These are phyloP conservation scores for Nelumbo lutea DNA, from an alignment of 164 flowering plant species.

Conservation along the genomic window DNA sequence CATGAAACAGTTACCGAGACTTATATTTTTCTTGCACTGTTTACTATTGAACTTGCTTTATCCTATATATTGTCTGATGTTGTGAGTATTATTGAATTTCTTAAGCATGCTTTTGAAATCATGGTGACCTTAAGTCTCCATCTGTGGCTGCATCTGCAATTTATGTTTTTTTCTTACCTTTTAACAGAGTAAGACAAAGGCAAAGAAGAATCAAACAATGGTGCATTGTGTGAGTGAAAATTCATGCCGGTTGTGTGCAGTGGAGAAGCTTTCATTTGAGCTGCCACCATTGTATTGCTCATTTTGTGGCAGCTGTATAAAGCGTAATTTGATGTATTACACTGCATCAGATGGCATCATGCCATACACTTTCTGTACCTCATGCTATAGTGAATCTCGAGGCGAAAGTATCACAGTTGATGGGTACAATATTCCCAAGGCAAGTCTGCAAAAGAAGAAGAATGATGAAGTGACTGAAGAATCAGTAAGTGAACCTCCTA, in stretches of 20 bases:
- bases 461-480: slow-evolving; percentile 17
- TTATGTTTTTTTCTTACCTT: neutral
- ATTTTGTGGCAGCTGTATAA: slow-evolving; percentile 12
- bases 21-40: too few relatives aligned
- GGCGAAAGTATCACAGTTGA: slow-evolving; percentile 10
- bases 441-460: slow-evolving; percentile 13
- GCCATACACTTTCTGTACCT: slow-evolving; percentile 11
- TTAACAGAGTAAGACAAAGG: slow-evolving; percentile 12
- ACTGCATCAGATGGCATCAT: neutral
- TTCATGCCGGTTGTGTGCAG: slow-evolving; percentile 16
- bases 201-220: slow-evolving; percentile 11
- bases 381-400: slow-evolving; percentile 14
- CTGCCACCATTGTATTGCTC: slow-evolving; percentile 19
- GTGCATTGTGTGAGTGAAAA: slow-evolving; percentile 7
- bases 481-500: slow-evolving; percentile 5
- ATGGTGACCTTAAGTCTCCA: neutral
- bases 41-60: too few relatives aligned
- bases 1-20: too few relatives aligned
- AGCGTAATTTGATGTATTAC: slow-evolving; percentile 15
- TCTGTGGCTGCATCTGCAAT: neutral
- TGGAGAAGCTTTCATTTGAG: slow-evolving; percentile 16
- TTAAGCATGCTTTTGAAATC: neutral
- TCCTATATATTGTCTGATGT: too few relatives aligned
- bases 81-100: too few relatives aligned
- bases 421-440: slow-evolving; percentile 8